Conservation (phyloP, 331 rosid species). For the Cucumis variabilis region DNA sequence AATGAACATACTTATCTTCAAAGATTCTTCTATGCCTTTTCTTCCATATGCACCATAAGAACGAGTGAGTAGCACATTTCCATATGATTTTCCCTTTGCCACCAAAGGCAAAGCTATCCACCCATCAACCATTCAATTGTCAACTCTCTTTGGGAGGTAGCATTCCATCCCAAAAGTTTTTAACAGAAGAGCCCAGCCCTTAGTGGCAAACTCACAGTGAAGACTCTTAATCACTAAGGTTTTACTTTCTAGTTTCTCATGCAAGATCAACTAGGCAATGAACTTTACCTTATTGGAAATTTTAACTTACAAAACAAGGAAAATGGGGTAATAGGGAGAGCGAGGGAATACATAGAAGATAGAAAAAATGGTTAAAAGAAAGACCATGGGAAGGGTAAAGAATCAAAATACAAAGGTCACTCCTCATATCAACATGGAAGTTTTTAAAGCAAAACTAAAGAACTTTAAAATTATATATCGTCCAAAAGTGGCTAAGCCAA, state of each 20-base stretch:
- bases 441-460: neutral
- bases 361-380: neutral
- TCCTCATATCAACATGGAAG: neutral
- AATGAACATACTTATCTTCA: too few relatives aligned
- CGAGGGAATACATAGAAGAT: neutral
- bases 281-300: neutral
- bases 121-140: too few relatives aligned
- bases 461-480: neutral
- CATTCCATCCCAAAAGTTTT: too few relatives aligned
- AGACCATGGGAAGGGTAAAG: neutral
- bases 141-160: too few relatives aligned
- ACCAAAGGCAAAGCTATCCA: too few relatives aligned
- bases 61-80: too few relatives aligned
- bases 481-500: neutral
- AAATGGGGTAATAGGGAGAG: neutral
- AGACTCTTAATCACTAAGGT: neutral
- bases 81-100: too few relatives aligned
- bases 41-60: too few relatives aligned
- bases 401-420: neutral
- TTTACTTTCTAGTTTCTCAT: neutral
- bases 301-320: neutral
- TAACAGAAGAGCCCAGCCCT: too few relatives aligned
- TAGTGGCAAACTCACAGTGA: too few relatives aligned
- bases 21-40: too few relatives aligned
- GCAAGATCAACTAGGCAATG: neutral